Evolutionary conservation across 805 yeast genomes (phyloP).

Genomic region (Candida vaughaniae): DNA sequence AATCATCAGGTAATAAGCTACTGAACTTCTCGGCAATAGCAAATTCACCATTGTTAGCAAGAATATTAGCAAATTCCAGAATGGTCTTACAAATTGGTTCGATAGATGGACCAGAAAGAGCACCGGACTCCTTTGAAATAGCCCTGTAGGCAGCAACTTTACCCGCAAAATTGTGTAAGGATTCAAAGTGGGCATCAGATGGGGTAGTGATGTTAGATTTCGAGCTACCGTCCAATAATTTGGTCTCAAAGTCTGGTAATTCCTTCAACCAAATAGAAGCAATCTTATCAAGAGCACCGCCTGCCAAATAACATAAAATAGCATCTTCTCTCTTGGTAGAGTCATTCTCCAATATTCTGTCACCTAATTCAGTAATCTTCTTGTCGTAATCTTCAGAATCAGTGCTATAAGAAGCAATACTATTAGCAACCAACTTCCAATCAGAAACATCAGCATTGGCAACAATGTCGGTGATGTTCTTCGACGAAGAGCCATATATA

Average conservation of each 20-base stretch:
- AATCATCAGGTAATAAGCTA: constrained; percentile 67
- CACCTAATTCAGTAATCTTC: constrained; percentile 70
- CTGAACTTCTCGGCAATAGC: constrained; percentile 76
- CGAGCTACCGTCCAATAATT: constrained; percentile 47
- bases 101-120: constrained; percentile 42
- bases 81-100: constrained; percentile 58
- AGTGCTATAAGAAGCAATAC: constrained; percentile 57
- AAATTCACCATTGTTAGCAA: constrained; percentile 80
- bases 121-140: constrained; percentile 36
- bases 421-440: constrained; percentile 81
- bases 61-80: constrained; percentile 77
- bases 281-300: constrained; percentile 75
- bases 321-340: constrained; percentile 67
- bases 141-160: constrained; percentile 76
- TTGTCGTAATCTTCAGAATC: constrained; percentile 50
- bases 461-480: constrained; percentile 66
- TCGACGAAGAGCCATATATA: constrained; percentile 60
- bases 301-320: constrained; percentile 72
- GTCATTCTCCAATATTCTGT: constrained; percentile 51
- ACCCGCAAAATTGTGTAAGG: constrained; percentile 79
- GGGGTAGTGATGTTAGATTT: constrained; percentile 50
- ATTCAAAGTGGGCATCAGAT: constrained; percentile 79
- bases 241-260: constrained; percentile 41
- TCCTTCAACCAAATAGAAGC: constrained; percentile 84
- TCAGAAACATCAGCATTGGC: constrained; percentile 70